A percentile compares a stretch with the other conserved stretches of the same genome.
These are phyloP conservation scores for Thermomucor indicae-seudaticae DNA, from an alignment of 371 early-diverging fungal species.

Conservation along the genomic window DNA sequence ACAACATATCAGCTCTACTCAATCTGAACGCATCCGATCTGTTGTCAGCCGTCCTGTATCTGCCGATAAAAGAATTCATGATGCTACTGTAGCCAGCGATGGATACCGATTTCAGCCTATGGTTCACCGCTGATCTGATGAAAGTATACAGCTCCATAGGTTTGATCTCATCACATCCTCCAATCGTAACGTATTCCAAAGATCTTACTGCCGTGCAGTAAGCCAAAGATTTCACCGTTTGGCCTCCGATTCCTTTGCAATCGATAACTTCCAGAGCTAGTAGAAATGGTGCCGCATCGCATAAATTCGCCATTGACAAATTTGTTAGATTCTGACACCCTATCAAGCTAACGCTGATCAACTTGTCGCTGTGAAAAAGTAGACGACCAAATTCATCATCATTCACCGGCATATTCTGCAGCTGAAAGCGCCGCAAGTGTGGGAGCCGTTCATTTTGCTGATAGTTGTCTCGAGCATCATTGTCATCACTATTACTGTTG, in stretches of 20 bases:
- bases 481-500: background rate
- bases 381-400: background rate
- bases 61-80: background rate
- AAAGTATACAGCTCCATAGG: background rate
- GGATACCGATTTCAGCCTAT: background rate
- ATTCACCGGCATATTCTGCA: background rate
- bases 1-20: background rate
- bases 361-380: background rate
- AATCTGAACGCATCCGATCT: background rate
- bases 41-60: background rate
- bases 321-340: background rate
- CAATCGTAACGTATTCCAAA: background rate
- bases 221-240: background rate
- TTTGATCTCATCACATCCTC: background rate
- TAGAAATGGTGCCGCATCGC: background rate
- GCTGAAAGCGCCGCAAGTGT: background rate
- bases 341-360: background rate
- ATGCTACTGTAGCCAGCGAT: background rate
- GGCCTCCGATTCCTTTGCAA: background rate
- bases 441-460: background rate
- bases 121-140: background rate
- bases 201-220: background rate
- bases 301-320: background rate
- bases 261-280: background rate
- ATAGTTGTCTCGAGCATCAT: background rate